Percentiles rank a stretch among this genome's conserved stretches.
phyloP scores from a whole-genome alignment of 306 rosid genomes.

The Pyrus communis region DNA sequence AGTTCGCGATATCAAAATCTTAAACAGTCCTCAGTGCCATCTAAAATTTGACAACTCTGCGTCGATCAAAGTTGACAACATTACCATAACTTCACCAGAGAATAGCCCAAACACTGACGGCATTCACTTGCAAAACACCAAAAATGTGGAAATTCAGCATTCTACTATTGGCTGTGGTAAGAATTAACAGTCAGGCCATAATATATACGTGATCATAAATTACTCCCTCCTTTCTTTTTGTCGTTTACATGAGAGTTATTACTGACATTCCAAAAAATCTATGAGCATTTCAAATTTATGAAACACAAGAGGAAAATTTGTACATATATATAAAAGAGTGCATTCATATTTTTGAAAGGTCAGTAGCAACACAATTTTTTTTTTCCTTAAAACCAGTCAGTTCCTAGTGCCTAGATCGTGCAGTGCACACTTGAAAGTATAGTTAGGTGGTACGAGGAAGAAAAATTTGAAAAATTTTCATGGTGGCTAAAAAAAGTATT shows the following conservation, averaged over 20 bases:
- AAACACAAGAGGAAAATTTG: not conserved
- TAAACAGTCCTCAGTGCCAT: slow-evolving; percentile 86
- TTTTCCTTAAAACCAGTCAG: slow-evolving; percentile 2
- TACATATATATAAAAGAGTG: not conserved
- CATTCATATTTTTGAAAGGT: too few species aligned
- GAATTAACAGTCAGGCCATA: not conserved
- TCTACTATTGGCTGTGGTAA: slow-evolving; percentile 68
- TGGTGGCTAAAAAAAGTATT: slow-evolving; percentile 19
- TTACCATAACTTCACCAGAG: slow-evolving; percentile 74
- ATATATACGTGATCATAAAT: too few species aligned
- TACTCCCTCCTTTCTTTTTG: too few species aligned
- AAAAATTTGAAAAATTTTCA: slow-evolving; percentile 12
- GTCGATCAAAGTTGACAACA: slow-evolving; percentile 47
- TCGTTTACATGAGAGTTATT: too few species aligned
- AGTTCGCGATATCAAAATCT: slow-evolving; percentile 57
- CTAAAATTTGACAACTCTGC: slow-evolving; percentile 77
- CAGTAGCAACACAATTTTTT: too few species aligned
- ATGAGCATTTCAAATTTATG: too few species aligned
- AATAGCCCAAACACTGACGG: slow-evolving; percentile 91
- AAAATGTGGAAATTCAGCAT: slow-evolving; percentile 68
- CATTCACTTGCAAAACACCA: slow-evolving; percentile 86
- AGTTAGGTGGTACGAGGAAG: not conserved
- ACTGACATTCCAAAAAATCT: too few species aligned
- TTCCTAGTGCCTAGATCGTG: slow-evolving; percentile 18
- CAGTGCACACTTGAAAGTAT: slow-evolving; percentile 27